These are phyloP conservation scores for Drosera spatulata DNA, from an alignment of 179 eudicot genomes.

Conservation along the genomic window DNA sequence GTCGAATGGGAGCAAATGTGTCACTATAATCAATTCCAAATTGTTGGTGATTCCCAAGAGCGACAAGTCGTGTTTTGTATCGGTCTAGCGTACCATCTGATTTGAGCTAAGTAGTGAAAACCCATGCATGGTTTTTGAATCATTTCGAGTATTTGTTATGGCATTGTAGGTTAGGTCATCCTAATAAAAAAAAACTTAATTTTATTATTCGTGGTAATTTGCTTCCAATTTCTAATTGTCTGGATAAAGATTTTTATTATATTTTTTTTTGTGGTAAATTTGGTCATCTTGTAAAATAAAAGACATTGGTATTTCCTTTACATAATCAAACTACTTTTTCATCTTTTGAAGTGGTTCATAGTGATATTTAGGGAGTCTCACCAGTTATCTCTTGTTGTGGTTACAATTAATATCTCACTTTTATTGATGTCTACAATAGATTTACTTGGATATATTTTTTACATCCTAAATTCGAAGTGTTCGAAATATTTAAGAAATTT, in stretches of 20 bases:
- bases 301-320: neutral
- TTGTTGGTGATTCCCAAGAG: too few species aligned
- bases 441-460: conserved; percentile 1
- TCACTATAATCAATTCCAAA: too few species aligned
- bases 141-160: too few species aligned
- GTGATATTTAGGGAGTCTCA: neutral
- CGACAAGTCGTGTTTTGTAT: too few species aligned
- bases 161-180: neutral
- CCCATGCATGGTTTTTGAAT: too few species aligned
- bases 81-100: too few species aligned
- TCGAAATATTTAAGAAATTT: neutral
- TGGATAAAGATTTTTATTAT: neutral
- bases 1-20: too few species aligned
- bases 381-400: neutral
- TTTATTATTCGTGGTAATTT: neutral
- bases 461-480: neutral
- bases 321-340: neutral
- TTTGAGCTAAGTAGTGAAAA: too few species aligned
- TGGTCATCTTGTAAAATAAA: neutral
- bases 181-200: too few species aligned
- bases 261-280: neutral
- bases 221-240: neutral
- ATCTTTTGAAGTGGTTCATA: neutral
- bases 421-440: neutral
- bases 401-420: neutral